Evolutionary conservation across 805 yeast genomes (phyloP), one percentile per base, ranked within the genome.

Genomic region (Yamadazyma tumulicola): DNA sequence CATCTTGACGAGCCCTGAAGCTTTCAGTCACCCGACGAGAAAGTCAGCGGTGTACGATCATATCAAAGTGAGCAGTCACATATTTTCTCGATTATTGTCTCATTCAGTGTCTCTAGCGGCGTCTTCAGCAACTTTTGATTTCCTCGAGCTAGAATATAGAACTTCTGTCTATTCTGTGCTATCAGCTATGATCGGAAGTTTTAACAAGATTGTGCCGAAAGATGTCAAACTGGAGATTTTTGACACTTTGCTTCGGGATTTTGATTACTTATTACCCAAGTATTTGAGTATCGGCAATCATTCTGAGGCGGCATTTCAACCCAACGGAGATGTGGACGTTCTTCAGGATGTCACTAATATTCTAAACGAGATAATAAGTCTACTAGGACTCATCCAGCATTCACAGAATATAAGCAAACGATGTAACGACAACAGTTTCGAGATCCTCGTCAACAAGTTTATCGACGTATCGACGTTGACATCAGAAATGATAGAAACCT

Each of bases 1-100:
- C 14, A 79, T 75, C 33, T 63, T 83, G 34, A 70, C 72, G 38
- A 65, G 71, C 39, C 72, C 77, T 0, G 78, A 72, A 36, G 69
- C 74, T 0, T 55, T 62, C 19, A 63, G 55, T 8, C 59, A 57
- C 42, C 51, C 54, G 1, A 48, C 49, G 2, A 64, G 80, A 38
- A 55, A 55, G 22, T 42, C 45, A 4, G 56, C 66, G 26, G 69
- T 70, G 3, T 38, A 53, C n/a, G 40, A 45, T 9, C 59, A 55
- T 31, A 40, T 58, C n/a, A 31, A 29, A 5, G 26, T 34, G 2
- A 40, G 48, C 9, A 38, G 49, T n/a, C 36, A 42, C 2, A 32
- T 55, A 2, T 56, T 57, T 28, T 31, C 35, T 14, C 28, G 32
- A 3, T 37, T 55, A 14, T 42, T 60, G 9, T 38, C 38, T 6